Evolutionary conservation across 306 rosid species (phyloP), one percentile per base, ranked within the genome.

Genomic region (Cyamopsis tetragonoloba): DNA sequence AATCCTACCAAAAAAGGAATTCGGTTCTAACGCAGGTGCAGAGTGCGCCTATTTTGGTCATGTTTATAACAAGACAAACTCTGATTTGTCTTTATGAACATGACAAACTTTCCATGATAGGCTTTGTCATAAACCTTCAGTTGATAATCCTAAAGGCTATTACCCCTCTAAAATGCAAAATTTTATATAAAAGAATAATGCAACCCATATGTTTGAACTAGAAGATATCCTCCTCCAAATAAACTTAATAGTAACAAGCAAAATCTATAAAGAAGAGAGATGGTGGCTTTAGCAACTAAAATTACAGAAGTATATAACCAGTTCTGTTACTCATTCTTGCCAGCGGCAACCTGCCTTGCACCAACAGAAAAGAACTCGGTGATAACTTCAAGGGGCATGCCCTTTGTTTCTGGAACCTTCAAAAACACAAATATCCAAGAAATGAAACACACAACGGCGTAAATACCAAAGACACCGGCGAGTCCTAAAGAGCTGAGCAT

Each of bases 351-450:
- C 65, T 86, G 84, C 76, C 34, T 84, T 6, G 96, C 58, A 23
- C 89, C 91, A 35, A 87, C 82, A 18, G 91, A 62, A 70, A 89
- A 89, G 89, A 89, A 87, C 51, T 89, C 91, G 1, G 86, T 81
- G 64, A 89, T 89, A 78, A 89, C 88, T 80, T 89, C 93, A 6
- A 89, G 96, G 43, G 96, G 96, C 95, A 89, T 89, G 63, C 93
- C 95, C 74, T 89, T 89, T 70, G 96, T 89, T 83, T 89, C 95
- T 1, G 96, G 96, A 46, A 87, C 96, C 83, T 85, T 87, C 70
- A 85, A 75, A 73, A 46, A 87, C 73, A 89, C 76, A 32, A 87
- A 89, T 22, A 89, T 47, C 79, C 77, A 85, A n/a, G 96, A 89
- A 69, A 87, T 56, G 73, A 64, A 32, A 66, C 91, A 89, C 34